phyloP scores from a whole-genome alignment of 495 filamentous ascomycete species.

The Tuber aestivum region DNA sequence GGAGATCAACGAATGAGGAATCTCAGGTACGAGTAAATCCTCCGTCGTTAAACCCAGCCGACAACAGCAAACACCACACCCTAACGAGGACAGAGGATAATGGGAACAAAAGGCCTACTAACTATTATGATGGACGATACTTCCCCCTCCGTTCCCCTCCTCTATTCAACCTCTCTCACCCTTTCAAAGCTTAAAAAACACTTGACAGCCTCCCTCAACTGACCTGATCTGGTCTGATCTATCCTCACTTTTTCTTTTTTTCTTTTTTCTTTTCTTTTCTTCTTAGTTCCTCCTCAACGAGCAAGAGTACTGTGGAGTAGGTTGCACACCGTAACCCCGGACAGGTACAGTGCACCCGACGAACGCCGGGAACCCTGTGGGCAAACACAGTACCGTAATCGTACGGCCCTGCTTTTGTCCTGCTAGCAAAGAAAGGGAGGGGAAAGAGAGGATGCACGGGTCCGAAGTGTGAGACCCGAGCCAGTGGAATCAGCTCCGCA shows the following conservation, averaged over 20 bases:
- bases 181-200: not conserved
- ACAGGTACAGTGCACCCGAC: not conserved
- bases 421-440: not conserved
- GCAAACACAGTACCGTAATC: not conserved
- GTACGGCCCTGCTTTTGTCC: not conserved
- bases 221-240: slow-evolving; percentile 2
- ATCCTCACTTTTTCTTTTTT: no score
- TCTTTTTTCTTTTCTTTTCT: no score
- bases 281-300: not conserved
- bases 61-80: not conserved
- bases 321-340: not conserved
- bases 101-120: not conserved
- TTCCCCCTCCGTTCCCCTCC: not conserved
- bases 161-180: not conserved
- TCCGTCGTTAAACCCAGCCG: not conserved
- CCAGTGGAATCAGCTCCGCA: not conserved
- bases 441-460: not conserved
- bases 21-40: not conserved
- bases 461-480: not conserved
- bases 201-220: not conserved
- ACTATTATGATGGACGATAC: not conserved
- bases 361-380: not conserved
- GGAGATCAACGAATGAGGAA: slow-evolving; percentile 1
- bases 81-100: not conserved
- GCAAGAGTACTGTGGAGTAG: not conserved